Base-by-base conservation (phyloP, 495 filamentous ascomycete species). In the Daldinia caldariorum region DNA sequence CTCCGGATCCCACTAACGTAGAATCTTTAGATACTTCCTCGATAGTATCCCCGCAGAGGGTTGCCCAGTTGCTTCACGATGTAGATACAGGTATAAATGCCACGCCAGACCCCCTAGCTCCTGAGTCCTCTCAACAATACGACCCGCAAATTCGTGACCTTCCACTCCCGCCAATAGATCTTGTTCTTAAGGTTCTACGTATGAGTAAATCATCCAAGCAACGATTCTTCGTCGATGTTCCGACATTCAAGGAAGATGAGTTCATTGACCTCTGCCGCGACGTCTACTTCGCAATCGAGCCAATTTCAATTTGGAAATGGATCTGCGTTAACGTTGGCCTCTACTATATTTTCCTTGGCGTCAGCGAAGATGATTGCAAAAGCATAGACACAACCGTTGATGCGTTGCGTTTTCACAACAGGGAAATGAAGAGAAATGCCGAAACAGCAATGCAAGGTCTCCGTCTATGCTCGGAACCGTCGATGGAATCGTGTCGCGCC, bases 241-340 rank as follows among this genome's bases (percentile, higher is more conserved):
- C 73, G 7, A 74, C 80, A 37, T 72, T 87, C 6, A 67, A 79
- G 2, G 62, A 85, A 29, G 83, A 86, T 2, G 81, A 86, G 39
- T 88, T 90, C 55, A 77, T 79, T 38, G 82, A 85, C 8, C 80
- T 83, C 59, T 89, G 86, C 70, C 83, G 84, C 3, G 78, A 81
- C 56, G 81, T 89, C 4, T 90, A 86, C 67, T 89, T 90, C 60
- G 80, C 83, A 20, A 85, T 84, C 7, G 84, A 89, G 18, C 84
- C 89, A 7, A 84, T 83, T 69, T 84, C 85, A 2, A 76, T 86
- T 35, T 80, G 84, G 20, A 82, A 83, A 1, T 89, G 87, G 67
- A 84, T 87, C 37, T 75, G 84, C 18, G 83, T 87, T 1, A 88
- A 88, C 58, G 82, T 84, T 31, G 83, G 84, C 0, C 76, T 91